Evolutionary conservation across 495 filamentous ascomycete species (phyloP).

Genomic region (Neurospora sp.): DNA sequence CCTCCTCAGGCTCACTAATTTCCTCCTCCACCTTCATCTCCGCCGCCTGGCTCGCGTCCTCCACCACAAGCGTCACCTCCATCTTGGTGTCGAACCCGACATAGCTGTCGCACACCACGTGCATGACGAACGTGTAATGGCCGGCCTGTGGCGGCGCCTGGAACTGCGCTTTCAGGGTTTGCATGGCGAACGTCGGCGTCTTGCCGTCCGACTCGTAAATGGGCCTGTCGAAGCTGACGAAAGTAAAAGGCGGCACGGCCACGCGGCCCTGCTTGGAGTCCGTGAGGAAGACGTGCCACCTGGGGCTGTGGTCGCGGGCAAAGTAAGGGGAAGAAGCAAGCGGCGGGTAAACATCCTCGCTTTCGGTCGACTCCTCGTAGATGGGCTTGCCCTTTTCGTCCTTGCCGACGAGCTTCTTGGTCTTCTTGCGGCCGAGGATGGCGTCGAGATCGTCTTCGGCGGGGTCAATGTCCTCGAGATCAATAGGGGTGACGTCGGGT

Average conservation of each 20-base stretch:
- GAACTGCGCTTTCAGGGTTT: conserved; percentile 96
- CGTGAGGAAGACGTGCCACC: conserved; percentile 88
- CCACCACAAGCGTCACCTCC: conserved; percentile 82
- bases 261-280: conserved; percentile 91
- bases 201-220: conserved; percentile 61
- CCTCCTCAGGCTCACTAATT: conserved; percentile 95
- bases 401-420: conserved; percentile 48
- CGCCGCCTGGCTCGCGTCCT: conserved; percentile 76
- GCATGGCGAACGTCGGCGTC: conserved; percentile 75
- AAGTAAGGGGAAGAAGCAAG: conserved; percentile 84
- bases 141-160: conserved; percentile 88
- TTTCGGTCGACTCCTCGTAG: conserved; percentile 25
- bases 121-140: conserved; percentile 85
- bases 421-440: conserved; percentile 71
- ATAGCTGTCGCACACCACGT: conserved; percentile 87
- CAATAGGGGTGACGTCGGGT: conserved; percentile 60
- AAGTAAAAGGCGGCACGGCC: conserved; percentile 88
- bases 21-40: conserved; percentile 78
- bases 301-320: conserved; percentile 75
- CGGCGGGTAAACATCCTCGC: conserved; percentile 62
- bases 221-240: conserved; percentile 80
- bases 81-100: conserved; percentile 82
- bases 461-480: conserved; percentile 84
- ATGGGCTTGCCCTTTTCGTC: conserved; percentile 44
- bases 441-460: conserved; percentile 89